A percentile compares a stretch with the other conserved stretches of the same genome.
These are phyloP conservation scores for Penicillium subrubescens DNA, from an alignment of 495 filamentous ascomycete species.

Conservation along the genomic window DNA sequence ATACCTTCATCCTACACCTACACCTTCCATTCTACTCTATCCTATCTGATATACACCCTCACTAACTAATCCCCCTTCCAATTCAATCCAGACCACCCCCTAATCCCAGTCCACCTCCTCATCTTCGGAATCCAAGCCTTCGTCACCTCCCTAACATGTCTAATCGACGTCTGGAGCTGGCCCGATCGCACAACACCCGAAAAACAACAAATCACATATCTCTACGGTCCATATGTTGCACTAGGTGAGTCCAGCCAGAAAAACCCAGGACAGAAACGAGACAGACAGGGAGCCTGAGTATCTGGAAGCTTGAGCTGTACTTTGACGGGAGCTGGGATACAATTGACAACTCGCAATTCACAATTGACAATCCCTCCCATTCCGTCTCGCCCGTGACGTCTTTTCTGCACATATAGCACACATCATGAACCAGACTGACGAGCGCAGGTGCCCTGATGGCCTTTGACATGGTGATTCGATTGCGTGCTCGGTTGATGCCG, in stretches of 20 bases:
- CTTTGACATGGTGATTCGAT: constrained; percentile 54
- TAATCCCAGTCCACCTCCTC: constrained; percentile 65
- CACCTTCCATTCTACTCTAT: not conserved
- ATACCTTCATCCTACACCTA: not conserved
- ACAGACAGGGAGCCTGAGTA: not conserved
- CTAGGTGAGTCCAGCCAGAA: constrained; percentile 51
- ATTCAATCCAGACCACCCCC: constrained; percentile 58
- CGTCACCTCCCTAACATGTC: constrained; percentile 72
- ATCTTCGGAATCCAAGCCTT: constrained; percentile 69
- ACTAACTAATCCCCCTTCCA: constrained; percentile 5
- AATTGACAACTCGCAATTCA: not conserved
- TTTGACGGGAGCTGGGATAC: no score
- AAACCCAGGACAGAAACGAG: not conserved
- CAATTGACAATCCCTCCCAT: no score
- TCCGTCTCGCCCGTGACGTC: not conserved
- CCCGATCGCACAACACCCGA: constrained; percentile 55
- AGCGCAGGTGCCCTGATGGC: constrained; percentile 55
- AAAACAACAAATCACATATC: constrained; percentile 58
- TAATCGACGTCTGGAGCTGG: constrained; percentile 60
- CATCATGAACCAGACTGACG: not conserved
- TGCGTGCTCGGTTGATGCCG: constrained; percentile 36
- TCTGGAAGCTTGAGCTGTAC: not conserved
- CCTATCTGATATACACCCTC: not conserved
- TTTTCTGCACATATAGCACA: constrained; percentile 6
- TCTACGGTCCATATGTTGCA: constrained; percentile 73